Evolutionary conservation across 306 rosid genomes (phyloP).

Genomic region (Mimosa bimucronata): DNA sequence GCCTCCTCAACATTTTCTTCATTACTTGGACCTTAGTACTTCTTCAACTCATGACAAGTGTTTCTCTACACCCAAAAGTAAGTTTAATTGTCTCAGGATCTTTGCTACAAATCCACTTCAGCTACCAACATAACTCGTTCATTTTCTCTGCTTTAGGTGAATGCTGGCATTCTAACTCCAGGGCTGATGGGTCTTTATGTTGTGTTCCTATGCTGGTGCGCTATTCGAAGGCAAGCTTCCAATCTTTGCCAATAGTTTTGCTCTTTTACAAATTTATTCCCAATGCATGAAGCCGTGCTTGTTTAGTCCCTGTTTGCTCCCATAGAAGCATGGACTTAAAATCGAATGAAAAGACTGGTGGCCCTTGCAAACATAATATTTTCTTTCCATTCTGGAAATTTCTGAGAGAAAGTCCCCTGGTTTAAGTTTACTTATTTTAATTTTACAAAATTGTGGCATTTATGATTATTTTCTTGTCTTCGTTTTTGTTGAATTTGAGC

Average conservation of each 20-base stretch:
- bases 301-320: neutral
- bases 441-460: constrained; percentile 10
- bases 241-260: constrained; percentile 25
- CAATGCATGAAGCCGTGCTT: constrained; percentile 4
- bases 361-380: neutral
- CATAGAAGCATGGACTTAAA: constrained; percentile 17
- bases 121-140: constrained; percentile 9
- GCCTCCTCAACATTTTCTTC: constrained; percentile 92
- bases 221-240: constrained; percentile 74
- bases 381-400: neutral
- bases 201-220: constrained; percentile 96
- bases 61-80: constrained; percentile 92
- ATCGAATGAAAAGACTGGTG: constrained; percentile 9
- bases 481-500: constrained; percentile 29
- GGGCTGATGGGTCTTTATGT: constrained; percentile 98
- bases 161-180: constrained; percentile 84
- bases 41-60: constrained; percentile 91
- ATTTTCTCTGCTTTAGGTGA: constrained; percentile 55
- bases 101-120: constrained; percentile 15
- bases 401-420: too few relatives aligned
- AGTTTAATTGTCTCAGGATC: constrained; percentile 23
- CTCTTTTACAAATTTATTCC: neutral
- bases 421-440: neutral
- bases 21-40: constrained; percentile 92
- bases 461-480: constrained; percentile 17